Conservation (phyloP, 2,329 filamentous ascomycete genomes). For the Alternaria atra region DNA sequence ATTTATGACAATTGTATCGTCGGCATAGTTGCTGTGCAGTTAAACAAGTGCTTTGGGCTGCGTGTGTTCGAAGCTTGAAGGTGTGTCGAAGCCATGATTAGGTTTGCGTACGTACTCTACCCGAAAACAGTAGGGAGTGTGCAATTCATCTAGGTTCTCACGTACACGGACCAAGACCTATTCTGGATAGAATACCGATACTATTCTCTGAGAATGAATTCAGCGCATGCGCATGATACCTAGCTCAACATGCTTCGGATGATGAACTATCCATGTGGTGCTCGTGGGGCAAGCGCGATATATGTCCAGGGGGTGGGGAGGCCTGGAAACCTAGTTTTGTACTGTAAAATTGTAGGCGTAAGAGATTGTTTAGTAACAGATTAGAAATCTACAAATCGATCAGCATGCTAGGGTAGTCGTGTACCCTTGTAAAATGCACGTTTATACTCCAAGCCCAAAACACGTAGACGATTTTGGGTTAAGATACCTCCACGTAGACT, state of each 20-base stretch:
- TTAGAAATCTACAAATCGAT: neutral
- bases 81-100: neutral
- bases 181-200: neutral
- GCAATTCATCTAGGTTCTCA: neutral
- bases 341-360: neutral
- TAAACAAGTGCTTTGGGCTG: neutral
- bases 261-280: conserved; percentile 2
- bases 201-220: neutral
- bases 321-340: neutral
- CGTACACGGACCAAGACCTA: neutral
- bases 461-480: neutral
- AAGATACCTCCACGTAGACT: neutral
- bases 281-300: conserved; percentile 6
- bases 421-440: neutral
- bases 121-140: neutral
- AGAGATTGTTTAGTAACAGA: neutral
- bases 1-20: neutral
- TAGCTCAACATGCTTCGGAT: neutral
- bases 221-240: neutral
- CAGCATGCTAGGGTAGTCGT: neutral
- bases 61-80: neutral
- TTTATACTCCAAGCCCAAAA: neutral
- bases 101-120: neutral
- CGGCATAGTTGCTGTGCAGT: neutral
- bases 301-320: conserved; percentile 1